Conservation (phyloP, 305 asterid genomes). For the Fraxinus platypoda region DNA sequence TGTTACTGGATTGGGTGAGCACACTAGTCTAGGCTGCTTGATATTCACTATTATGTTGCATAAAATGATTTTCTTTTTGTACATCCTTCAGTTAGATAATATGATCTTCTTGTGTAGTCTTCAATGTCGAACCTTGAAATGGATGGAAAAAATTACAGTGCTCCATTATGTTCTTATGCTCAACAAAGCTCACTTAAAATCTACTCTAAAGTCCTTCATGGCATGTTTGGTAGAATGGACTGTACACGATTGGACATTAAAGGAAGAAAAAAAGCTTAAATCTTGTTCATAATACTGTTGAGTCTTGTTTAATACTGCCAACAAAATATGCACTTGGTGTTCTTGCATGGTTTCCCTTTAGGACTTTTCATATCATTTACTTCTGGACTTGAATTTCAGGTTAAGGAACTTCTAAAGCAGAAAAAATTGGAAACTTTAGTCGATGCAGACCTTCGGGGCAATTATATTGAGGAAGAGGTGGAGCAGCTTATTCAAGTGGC, state of each 20-base stretch:
- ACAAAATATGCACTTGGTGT: neutral
- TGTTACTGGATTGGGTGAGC: conserved; percentile 77
- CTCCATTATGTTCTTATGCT: neutral
- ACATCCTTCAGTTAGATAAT: neutral
- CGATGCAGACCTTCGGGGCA: conserved; percentile 74
- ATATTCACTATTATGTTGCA: neutral
- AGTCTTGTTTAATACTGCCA: neutral
- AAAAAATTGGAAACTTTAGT: conserved; percentile 68
- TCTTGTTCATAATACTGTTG: neutral
- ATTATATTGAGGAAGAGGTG: conserved; percentile 66
- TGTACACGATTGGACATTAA: neutral
- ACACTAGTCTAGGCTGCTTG: neutral
- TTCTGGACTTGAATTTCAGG: conserved; percentile 41
- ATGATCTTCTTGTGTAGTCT: neutral
- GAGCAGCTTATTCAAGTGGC: conserved; percentile 85
- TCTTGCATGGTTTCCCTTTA: neutral
- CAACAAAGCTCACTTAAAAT: neutral
- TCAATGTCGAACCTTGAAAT: neutral
- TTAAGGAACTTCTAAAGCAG: conserved; percentile 74
- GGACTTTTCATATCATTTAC: neutral
- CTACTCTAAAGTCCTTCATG: neutral
- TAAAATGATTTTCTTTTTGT: neutral
- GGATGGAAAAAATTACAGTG: neutral
- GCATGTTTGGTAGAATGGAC: neutral
- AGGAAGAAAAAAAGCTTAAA: neutral